Base-by-base conservation (phyloP, 2,329 filamentous ascomycete genomes). In the Alternaria alternata region DNA sequence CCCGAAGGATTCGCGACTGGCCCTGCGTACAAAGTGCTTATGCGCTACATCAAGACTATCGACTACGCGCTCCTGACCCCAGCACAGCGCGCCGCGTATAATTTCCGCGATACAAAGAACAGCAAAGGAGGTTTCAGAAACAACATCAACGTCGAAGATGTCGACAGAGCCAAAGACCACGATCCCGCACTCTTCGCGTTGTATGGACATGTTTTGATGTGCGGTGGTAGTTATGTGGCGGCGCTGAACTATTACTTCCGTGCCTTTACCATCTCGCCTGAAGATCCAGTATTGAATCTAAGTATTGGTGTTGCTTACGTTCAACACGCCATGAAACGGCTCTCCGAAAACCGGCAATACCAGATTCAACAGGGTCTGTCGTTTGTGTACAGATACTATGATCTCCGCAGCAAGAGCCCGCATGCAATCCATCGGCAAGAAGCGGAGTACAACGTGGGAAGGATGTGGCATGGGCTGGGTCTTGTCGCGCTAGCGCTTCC, bases 1-100 rank as follows among this genome's bases (percentile, higher is more conserved):
- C 88, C 90, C 83, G 88, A 38, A 86, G 88, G 30, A 83, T 97
- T 94, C 78, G 90, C 90, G 52, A 90, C 90, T 3, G 91, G 92
- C 0, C 89, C 92, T 0, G 89, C 90, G 20, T 93, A 97, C 78
- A 98, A 98, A 76, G 96, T 92, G 74, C 89, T 98, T 71, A 84
- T 97, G 59, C 89, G 95, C 5, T 93, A 96, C 79, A 92, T 99
- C 79, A 96, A 96, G 77, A 88, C 89, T 4, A 91, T 96, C 82
- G 95, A 99, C 77, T 90, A 86, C 64, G 81, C 83, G 5, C 83
- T 91, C 3, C 82, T 90, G 3, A 81, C 83, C 3, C 82, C 85
- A 14, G 80, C 84, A 14, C 80, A 83, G 26, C 82, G 85, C 14
- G 68, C 81, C 1, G 74, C 67, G 48, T 80, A 78, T 64, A 78